Base-by-base conservation (phyloP, 2,329 filamentous ascomycete genomes). In the Cladophialophora yegresii region DNA sequence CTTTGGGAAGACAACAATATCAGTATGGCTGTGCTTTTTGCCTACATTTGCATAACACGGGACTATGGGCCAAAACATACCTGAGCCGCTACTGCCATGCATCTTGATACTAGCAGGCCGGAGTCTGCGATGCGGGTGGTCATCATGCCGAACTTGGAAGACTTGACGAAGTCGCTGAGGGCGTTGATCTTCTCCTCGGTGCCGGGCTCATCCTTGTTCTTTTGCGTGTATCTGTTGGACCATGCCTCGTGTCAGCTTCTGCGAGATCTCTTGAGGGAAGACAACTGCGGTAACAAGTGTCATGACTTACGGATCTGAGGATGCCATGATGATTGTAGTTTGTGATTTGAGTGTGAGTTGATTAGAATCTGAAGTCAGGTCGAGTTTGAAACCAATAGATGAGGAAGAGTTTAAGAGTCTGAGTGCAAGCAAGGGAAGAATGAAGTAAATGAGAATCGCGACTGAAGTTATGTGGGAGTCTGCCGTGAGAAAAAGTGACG, bases 91-190 rank as follows among this genome's bases (percentile, higher is more conserved):
- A 96, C 77, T 4, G 90, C 90, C 92, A 96, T 96, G 76, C 89
- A 91, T 69, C 92, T 83, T n/a, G 89, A 93, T 4, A 89, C 87
- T 13, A 96, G 80, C 56, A 87, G 82, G 12, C 88, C 88, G 0
- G 82, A 85, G 40, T 83, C 81, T 1, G 84, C 80, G 55, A 88
- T 87, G 56, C 87, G 83, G 23, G 92, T 96, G 8, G 92, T 95
- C 86, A 96, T 87, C 89, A 96, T 91, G 77, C 89, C 90, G 75
- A 92, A 96, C 79, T 96, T 96, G 81, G 83, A 85, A 67, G 83
- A 82, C 43, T 85, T 82, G 74, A 91, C 84, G 77, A 96, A 96
- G 13, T 81, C 79, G 71, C 83, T 80, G 45, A 96, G 83, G 65
- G 90, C 90, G 64, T 89, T 84, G 67, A 96, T 82, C 81, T 96